Percentiles rank a stretch among this genome's conserved stretches.
Evolutionary conservation across 2,329 filamentous ascomycete species (phyloP).

Genomic region (Epichloe elymi): DNA sequence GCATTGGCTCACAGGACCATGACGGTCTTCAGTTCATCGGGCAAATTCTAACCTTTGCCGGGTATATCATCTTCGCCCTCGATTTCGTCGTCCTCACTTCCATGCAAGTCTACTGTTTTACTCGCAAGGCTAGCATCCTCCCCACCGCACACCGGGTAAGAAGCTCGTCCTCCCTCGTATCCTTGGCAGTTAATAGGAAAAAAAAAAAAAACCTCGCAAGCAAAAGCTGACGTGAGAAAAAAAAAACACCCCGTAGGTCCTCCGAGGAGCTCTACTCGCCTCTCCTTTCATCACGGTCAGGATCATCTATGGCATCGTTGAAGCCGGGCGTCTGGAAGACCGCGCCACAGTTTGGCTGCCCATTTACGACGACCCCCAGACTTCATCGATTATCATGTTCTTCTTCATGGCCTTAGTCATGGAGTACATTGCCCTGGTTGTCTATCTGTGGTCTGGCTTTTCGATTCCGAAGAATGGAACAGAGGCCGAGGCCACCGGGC

Average conservation of each 20-base stretch:
- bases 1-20: constrained; percentile 7
- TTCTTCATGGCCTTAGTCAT: constrained; percentile 8
- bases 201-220: not conserved
- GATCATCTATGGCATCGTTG: constrained; percentile 11
- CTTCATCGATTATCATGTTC: constrained; percentile 5
- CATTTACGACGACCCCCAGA: constrained; percentile 4
- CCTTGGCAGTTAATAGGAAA: too few relatives aligned
- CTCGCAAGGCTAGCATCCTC: constrained; percentile 5
- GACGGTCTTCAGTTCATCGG: not conserved
- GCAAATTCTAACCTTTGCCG: constrained; percentile 10
- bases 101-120: constrained; percentile 9
- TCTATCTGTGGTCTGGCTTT: constrained; percentile 8
- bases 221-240: not conserved
- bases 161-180: not conserved
- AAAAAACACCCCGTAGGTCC: constrained; percentile 3
- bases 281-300: constrained; percentile 12
- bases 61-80: constrained; percentile 12
- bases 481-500: not conserved
- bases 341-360: constrained; percentile 9
- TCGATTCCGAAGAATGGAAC: constrained; percentile 4
- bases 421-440: constrained; percentile 8
- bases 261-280: constrained; percentile 9
- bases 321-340: constrained; percentile 6
- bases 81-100: constrained; percentile 8
- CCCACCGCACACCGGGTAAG: constrained; percentile 10